Percentiles rank a stretch among this genome's conserved stretches.
Conservation (phyloP, 2,329 filamentous ascomycete species). For the Ophiostoma fasciatum region DNA sequence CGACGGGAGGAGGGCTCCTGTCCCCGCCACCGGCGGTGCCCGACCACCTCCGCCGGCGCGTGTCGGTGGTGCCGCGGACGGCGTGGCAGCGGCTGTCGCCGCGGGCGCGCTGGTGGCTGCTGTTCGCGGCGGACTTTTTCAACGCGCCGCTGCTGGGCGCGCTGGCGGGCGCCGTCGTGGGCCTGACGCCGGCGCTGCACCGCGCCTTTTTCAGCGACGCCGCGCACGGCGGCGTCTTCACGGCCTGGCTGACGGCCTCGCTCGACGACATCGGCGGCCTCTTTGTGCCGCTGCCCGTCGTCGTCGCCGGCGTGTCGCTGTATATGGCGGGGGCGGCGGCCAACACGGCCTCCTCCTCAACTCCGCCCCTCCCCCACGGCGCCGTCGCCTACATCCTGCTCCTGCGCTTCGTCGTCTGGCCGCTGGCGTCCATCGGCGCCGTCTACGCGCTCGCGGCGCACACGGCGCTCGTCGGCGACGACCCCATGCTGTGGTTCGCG, state of each 20-base stretch:
- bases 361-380: conserved; percentile 28
- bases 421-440: conserved; percentile 34
- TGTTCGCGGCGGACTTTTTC: conserved; percentile 32
- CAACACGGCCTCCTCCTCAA: conserved; percentile 17
- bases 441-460: conserved; percentile 39
- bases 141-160: conserved; percentile 50
- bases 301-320: conserved; percentile 52
- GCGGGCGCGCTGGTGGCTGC: conserved; percentile 19
- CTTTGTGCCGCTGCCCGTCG: conserved; percentile 49
- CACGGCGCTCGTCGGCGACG: conserved; percentile 34
- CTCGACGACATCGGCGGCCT: conserved; percentile 47
- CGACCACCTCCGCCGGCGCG: conserved; percentile 11
- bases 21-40: not conserved
- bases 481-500: conserved; percentile 52
- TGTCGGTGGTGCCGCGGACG: conserved; percentile 13
- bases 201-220: conserved; percentile 43
- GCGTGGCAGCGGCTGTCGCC: conserved; percentile 17
- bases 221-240: conserved; percentile 46
- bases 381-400: conserved; percentile 36
- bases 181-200: conserved; percentile 44
- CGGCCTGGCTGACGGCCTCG: conserved; percentile 49
- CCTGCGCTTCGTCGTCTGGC: conserved; percentile 48
- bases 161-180: conserved; percentile 40
- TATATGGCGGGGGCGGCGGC: conserved; percentile 35
- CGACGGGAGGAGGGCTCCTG: not conserved